Evolutionary conservation across 768 basidiomycete species (phyloP).

Genomic region (Agrocybe pediades): DNA sequence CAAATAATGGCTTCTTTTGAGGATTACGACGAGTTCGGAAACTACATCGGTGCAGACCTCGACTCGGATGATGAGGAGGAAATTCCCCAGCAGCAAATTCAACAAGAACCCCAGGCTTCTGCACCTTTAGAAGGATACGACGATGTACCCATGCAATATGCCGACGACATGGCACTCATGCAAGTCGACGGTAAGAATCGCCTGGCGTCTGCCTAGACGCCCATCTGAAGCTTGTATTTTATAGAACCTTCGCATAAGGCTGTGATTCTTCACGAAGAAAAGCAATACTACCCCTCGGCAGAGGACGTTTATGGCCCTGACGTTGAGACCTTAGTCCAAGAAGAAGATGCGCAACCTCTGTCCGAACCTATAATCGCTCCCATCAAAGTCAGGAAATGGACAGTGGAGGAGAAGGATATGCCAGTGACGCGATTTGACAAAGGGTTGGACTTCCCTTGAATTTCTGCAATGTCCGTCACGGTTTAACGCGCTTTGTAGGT

Average conservation of each 20-base stretch:
- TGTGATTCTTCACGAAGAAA: conserved; percentile 93
- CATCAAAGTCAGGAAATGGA: conserved; percentile 93
- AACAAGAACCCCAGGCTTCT: conserved; percentile 32
- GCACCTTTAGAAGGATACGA: conserved; percentile 84
- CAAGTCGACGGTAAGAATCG: conserved; percentile 60
- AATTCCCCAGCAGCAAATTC: conserved; percentile 51
- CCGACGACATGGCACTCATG: conserved; percentile 72
- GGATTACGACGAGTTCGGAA: conserved; percentile 94
- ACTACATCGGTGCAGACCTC: conserved; percentile 95
- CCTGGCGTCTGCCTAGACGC: not conserved
- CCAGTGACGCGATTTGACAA: conserved; percentile 98
- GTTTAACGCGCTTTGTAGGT: conserved; percentile 49
- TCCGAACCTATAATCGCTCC: conserved; percentile 95
- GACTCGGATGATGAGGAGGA: conserved; percentile 84
- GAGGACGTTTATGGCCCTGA: conserved; percentile 89
- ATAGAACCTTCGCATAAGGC: conserved; percentile 79
- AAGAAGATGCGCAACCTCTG: conserved; percentile 96
- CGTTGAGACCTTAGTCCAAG: conserved; percentile 96
- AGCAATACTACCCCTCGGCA: conserved; percentile 96
- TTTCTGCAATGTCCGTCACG: not conserved
- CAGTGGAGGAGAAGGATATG: conserved; percentile 92
- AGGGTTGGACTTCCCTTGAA: conserved; percentile 52
- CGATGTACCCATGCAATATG: conserved; percentile 59
- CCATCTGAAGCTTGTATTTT: not conserved
- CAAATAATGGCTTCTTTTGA: conserved; percentile 57